Evolutionary conservation across 2,329 filamentous ascomycete species (phyloP).

Genomic region (Pseudophaeomoniella oleicola): DNA sequence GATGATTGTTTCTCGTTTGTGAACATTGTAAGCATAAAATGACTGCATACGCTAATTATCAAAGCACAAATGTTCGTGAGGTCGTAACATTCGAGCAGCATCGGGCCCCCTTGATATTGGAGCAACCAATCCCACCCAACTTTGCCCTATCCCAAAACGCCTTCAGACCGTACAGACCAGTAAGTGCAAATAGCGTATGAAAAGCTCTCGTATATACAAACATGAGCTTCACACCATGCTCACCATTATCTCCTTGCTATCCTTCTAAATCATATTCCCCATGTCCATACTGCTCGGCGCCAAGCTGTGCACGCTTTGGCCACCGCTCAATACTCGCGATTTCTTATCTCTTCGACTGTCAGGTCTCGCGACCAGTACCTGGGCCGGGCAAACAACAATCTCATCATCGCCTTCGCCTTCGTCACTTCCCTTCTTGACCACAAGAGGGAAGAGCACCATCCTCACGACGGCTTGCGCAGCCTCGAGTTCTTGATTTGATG

Average conservation of each 20-base stretch:
- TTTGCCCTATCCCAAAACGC: too few species aligned
- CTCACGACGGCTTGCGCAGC: constrained; percentile 63
- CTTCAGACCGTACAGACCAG: too few species aligned
- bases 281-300: constrained; percentile 27
- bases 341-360: constrained; percentile 24
- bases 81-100: not conserved
- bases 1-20: too few species aligned
- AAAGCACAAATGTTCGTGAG: too few species aligned
- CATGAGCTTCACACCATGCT: too few species aligned
- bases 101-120: not conserved
- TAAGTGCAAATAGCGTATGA: too few species aligned
- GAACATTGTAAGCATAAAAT: too few species aligned
- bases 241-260: too few species aligned
- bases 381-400: constrained; percentile 87
- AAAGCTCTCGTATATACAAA: too few species aligned
- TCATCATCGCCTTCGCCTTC: constrained; percentile 77
- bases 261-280: constrained; percentile 28
- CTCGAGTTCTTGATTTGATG: constrained; percentile 68
- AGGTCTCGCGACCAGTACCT: constrained; percentile 62
- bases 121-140: too few species aligned
- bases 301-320: constrained; percentile 25
- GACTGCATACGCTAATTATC: too few species aligned
- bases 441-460: constrained; percentile 86
- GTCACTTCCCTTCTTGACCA: constrained; percentile 92
- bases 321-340: constrained; percentile 22